Conservation (phyloP, 345 rosid genomes). For the Excoecaria cochinchinensis region DNA sequence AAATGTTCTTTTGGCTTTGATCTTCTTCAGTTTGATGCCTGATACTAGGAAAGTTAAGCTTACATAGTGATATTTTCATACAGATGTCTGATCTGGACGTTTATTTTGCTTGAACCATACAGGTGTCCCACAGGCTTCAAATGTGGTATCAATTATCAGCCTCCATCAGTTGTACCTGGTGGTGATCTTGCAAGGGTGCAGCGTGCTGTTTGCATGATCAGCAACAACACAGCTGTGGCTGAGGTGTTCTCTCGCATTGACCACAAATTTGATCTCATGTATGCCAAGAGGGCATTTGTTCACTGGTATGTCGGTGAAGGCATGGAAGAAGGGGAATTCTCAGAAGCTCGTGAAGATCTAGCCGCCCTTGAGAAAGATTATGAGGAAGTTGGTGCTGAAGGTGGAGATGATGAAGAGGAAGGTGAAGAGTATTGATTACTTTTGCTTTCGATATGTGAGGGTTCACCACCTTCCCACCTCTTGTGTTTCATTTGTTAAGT, state of each 20-base stretch:
- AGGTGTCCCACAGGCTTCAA: slow-evolving; percentile 45
- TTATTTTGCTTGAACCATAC: slow-evolving; percentile 2
- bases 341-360: slow-evolving; percentile 39
- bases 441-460: not conserved
- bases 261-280: slow-evolving; percentile 41
- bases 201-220: slow-evolving; percentile 43
- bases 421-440: slow-evolving; percentile 21
- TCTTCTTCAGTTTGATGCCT: not conserved
- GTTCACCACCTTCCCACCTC: not conserved
- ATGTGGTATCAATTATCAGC: slow-evolving; percentile 41
- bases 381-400: slow-evolving; percentile 39
- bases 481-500: not conserved
- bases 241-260: slow-evolving; percentile 41
- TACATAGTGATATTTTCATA: not conserved
- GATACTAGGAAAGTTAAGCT: not conserved
- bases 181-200: slow-evolving; percentile 42
- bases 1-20: not conserved
- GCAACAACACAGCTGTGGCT: slow-evolving; percentile 45
- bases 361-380: slow-evolving; percentile 37
- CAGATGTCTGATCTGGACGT: not conserved
- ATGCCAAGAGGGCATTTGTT: slow-evolving; percentile 40
- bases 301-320: slow-evolving; percentile 46
- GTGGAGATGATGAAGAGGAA: slow-evolving; percentile 33
- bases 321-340: slow-evolving; percentile 44
- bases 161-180: slow-evolving; percentile 37